Percentiles rank a stretch among this genome's conserved stretches.
These are phyloP conservation scores for Aspergillus pseudoviridinutans DNA, from an alignment of 2,329 filamentous ascomycete species.

Conservation along the genomic window DNA sequence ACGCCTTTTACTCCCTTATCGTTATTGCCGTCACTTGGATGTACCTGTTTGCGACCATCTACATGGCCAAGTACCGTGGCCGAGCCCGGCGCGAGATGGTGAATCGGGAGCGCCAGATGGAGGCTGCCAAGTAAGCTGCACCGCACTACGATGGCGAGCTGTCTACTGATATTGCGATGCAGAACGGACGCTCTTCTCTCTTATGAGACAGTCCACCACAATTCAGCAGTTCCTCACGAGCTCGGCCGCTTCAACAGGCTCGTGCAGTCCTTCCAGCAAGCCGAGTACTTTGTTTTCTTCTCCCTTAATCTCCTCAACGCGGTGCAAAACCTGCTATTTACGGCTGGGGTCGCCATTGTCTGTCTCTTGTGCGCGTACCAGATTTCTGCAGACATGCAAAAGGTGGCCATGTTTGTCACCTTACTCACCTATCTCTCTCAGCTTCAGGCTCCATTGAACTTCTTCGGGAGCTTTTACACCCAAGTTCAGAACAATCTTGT, in stretches of 20 bases:
- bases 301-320: conserved; percentile 74
- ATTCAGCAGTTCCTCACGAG: conserved; percentile 74
- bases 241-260: conserved; percentile 65
- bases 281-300: conserved; percentile 67
- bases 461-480: conserved; percentile 59
- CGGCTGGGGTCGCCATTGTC: conserved; percentile 61
- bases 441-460: conserved; percentile 65
- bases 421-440: conserved; percentile 72
- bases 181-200: conserved; percentile 89
- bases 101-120: conserved; percentile 85
- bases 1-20: conserved; percentile 58
- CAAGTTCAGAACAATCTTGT: conserved; percentile 55
- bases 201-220: conserved; percentile 87
- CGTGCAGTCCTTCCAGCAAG: conserved; percentile 63
- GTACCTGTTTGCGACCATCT: conserved; percentile 51
- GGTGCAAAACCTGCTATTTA: conserved; percentile 70
- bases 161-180: background rate
- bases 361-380: conserved; percentile 68
- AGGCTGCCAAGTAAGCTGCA: conserved; percentile 70
- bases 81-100: conserved; percentile 86
- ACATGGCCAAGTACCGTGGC: conserved; percentile 72
- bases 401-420: conserved; percentile 66
- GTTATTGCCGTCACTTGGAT: conserved; percentile 53
- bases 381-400: conserved; percentile 58
- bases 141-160: background rate